Evolutionary conservation across 2,329 filamentous ascomycete genomes (phyloP).

Genomic region (Penicillium glabrum): DNA sequence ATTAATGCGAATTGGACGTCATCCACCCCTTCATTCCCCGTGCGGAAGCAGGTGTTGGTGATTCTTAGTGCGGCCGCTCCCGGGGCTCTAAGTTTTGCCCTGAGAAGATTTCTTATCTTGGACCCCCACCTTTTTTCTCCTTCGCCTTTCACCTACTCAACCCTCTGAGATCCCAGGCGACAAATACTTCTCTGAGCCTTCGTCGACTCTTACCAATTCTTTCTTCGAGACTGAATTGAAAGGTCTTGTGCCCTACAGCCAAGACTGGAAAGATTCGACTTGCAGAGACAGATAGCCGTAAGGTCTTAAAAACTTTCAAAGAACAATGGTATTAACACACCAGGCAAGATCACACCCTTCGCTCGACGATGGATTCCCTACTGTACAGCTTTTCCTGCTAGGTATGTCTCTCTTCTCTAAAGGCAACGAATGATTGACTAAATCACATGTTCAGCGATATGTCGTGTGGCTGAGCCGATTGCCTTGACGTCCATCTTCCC

Average conservation of each 20-base stretch:
- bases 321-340: conserved; percentile 61
- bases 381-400: conserved; percentile 77
- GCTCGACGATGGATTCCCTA: conserved; percentile 70
- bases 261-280: conserved; percentile 12
- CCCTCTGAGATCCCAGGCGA: neutral
- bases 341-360: conserved; percentile 58
- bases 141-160: neutral
- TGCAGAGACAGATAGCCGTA: conserved; percentile 44
- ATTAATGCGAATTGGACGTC: neutral
- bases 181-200: neutral
- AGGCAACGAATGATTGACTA: neutral
- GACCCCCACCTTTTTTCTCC: conserved; percentile 1
- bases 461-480: conserved; percentile 88
- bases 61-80: neutral
- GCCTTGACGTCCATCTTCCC: conserved; percentile 91
- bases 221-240: neutral
- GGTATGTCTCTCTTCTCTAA: conserved; percentile 55
- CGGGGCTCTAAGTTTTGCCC: neutral
- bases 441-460: conserved; percentile 65
- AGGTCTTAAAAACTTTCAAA: conserved; percentile 50
- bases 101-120: conserved; percentile 8
- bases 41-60: neutral
- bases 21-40: neutral
- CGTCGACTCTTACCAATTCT: no score
- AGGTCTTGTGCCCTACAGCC: neutral